Percentiles rank a stretch among this genome's conserved stretches.
Conservation (phyloP, 2,329 filamentous ascomycete species). For the Ophiostoma sp. region DNA sequence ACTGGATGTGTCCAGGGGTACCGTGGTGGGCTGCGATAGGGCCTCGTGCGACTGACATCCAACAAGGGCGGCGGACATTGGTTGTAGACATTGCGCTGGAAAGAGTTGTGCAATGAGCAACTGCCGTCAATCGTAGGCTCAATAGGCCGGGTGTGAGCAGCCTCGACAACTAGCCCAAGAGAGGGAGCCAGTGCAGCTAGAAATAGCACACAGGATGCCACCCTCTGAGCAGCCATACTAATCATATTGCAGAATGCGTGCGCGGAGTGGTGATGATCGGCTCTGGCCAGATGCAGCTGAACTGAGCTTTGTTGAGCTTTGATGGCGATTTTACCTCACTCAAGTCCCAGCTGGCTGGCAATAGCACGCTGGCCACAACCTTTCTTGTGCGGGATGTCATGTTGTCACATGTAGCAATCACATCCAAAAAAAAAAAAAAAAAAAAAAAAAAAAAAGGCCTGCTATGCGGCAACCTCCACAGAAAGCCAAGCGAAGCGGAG, state of each 20-base stretch:
- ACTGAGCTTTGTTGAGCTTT: neutral
- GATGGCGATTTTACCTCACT: neutral
- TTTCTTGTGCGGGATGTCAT: neutral
- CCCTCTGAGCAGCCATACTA: neutral
- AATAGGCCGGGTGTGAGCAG: neutral
- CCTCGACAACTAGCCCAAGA: neutral
- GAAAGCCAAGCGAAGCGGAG: neutral
- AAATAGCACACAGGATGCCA: neutral
- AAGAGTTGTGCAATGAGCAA: neutral
- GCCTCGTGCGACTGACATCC: slow-evolving; percentile 18
- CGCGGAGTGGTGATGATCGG: neutral
- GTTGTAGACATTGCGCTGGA: neutral
- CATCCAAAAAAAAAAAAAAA: neutral
- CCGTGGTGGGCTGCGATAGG: slow-evolving; percentile 14
- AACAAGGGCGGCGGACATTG: slow-evolving; percentile 4
- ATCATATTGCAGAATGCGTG: neutral
- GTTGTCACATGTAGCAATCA: neutral
- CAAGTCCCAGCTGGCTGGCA: neutral
- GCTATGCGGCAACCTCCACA: neutral
- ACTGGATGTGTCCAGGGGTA: slow-evolving; percentile 24
- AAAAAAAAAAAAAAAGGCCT: neutral
- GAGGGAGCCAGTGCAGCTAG: neutral
- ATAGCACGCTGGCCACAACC: slow-evolving; percentile 2
- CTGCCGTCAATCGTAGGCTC: neutral
- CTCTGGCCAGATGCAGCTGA: neutral